Conservation (phyloP, 2,329 filamentous ascomycete species). For the Fusarium torreyae region DNA sequence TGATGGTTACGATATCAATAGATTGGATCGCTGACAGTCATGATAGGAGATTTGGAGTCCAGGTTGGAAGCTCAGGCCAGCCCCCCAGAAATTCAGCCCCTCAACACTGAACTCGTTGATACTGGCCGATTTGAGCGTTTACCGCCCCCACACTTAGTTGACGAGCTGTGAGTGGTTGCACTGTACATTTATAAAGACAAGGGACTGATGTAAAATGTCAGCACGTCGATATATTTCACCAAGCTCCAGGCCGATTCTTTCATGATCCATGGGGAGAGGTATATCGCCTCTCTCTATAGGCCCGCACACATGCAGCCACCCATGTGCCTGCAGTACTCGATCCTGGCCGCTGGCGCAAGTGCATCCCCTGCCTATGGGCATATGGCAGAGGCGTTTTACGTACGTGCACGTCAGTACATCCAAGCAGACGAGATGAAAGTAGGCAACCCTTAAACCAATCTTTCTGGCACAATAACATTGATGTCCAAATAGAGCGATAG, state of each 20-base stretch:
- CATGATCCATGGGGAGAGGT: slow-evolving; percentile 81
- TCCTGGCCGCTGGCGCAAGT: slow-evolving; percentile 82
- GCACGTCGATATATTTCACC: slow-evolving; percentile 71
- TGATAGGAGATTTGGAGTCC: slow-evolving; percentile 57
- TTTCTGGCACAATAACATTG: slow-evolving; percentile 71
- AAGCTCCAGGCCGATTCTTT: slow-evolving; percentile 79
- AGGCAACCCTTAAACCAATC: background rate
- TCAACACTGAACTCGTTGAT: slow-evolving; percentile 30
- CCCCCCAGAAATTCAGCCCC: slow-evolving; percentile 4
- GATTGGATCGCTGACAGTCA: background rate
- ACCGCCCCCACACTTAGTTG: slow-evolving; percentile 31
- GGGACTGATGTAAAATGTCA: fast-evolving
- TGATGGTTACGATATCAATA: fast-evolving
- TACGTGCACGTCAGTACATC: slow-evolving; percentile 83
- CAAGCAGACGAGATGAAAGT: slow-evolving; percentile 85
- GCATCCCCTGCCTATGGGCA: slow-evolving; percentile 77
- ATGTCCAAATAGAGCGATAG: slow-evolving; percentile 55
- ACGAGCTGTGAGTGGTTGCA: slow-evolving; percentile 30
- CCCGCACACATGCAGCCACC: slow-evolving; percentile 82
- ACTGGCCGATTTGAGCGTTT: slow-evolving; percentile 38
- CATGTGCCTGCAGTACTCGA: slow-evolving; percentile 83
- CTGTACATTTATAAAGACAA: fast-evolving
- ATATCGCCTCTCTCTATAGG: slow-evolving; percentile 77
- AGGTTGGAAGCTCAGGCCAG: slow-evolving; percentile 22
- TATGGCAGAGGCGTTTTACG: slow-evolving; percentile 83